Evolutionary conservation across 1,284 basidiomycete genomes (phyloP), one percentile per base, ranked within the genome.

Genomic region (Cryptococcus maquisensis): DNA sequence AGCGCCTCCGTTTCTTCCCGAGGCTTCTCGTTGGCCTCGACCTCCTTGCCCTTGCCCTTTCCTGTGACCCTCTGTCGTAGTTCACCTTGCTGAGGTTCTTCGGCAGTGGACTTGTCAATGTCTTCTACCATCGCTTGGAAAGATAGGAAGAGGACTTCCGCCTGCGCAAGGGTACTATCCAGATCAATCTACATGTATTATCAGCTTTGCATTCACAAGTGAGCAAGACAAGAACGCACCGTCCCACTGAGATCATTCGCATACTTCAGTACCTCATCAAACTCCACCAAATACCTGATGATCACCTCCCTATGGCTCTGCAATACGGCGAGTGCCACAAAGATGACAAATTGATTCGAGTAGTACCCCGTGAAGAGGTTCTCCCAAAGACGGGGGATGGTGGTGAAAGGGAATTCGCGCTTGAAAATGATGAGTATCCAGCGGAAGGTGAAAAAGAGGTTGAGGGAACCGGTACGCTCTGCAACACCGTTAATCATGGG

Each of bases 371-470:
- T 93, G 88, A 90, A 96, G n/a, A 96, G 77, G 10, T 91, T 66
- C 74, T 99, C 96, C 96, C 96, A 99, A 8, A 98, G 77, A 20
- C 83, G 81, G 35, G 94, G 79, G 24, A 98, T 88, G 50, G 95
- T 87, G 36, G 88, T 83, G 74, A 98, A 94, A 2, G 85, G 78
- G 73, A 98, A 97, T 74, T 98, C 95, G 57, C 95, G 86, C 77
- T 97, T 97, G 82, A 96, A 97, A 1, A 86, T 79, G 60, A 95
- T 94, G 49, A 79, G 54, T 26, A 76, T 73, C 71, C 80, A 94
- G 81, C 94, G 84, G 83, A 96, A 98, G 75, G 92, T 96, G 81
- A 98, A 98, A 81, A 99, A 99, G 32, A 99, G 77, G 74, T 98
- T 97, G 56, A 98, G 80, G 2, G 84, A 87, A 57, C 94, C 93